phyloP scores from a whole-genome alignment of 139 green algal species.

The Chlorella ohadii region DNA sequence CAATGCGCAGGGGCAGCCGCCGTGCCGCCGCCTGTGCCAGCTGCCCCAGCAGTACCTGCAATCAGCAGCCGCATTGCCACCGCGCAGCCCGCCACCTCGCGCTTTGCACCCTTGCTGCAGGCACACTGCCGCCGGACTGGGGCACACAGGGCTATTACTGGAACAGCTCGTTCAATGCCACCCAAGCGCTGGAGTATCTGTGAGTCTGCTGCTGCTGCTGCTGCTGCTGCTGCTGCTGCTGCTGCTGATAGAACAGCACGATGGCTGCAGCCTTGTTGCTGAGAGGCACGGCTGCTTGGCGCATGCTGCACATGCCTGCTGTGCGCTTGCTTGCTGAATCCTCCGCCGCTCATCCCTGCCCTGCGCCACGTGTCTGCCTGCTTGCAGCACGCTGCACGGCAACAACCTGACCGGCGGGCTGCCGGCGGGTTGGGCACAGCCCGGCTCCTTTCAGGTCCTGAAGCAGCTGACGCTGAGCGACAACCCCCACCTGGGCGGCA shows the following conservation, averaged over 20 bases:
- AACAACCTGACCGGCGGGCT: constrained; percentile 29
- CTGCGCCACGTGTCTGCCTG: not conserved
- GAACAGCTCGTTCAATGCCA: constrained; percentile 3
- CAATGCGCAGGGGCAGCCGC: no score
- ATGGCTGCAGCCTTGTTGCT: no score
- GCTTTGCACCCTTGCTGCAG: constrained; percentile 12
- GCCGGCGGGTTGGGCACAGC: not conserved
- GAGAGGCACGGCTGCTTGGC: no score
- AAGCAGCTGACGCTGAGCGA: constrained; percentile 20
- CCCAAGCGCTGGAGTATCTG: constrained; percentile 24
- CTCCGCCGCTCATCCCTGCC: not conserved
- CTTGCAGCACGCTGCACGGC: constrained; percentile 19
- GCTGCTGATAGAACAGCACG: no score
- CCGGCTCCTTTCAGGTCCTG: constrained; percentile 10
- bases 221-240: not conserved
- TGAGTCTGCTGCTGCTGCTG: not conserved
- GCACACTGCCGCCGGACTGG: constrained; percentile 36
- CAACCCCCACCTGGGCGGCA: constrained; percentile 11
- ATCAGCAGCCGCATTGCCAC: no score
- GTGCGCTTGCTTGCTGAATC: no score
- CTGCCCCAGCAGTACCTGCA: no score
- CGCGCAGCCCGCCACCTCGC: no score
- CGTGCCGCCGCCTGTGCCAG: no score
- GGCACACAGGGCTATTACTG: constrained; percentile 26
- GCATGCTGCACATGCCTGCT: no score